Evolutionary conservation across 768 basidiomycete genomes (phyloP).

Genomic region (Phaeotremella skinneri): DNA sequence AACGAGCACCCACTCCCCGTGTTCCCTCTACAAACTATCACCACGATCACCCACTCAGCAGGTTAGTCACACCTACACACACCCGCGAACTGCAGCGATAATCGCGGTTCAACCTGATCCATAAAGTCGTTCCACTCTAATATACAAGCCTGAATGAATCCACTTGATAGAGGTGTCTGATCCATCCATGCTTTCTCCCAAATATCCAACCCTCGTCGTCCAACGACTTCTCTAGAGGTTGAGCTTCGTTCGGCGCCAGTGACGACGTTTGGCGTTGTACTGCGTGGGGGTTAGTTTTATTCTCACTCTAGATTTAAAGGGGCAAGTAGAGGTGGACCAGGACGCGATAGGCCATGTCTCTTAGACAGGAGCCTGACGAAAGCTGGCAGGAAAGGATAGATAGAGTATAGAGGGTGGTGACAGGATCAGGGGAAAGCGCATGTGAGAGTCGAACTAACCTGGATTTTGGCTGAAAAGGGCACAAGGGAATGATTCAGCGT

Average conservation of each 20-base stretch:
- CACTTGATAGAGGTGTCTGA: background rate
- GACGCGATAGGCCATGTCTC: background rate
- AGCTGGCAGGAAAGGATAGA: background rate
- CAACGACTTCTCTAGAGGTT: constrained; percentile 64
- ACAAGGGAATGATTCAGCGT: constrained; percentile 7
- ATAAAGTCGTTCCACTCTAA: constrained; percentile 3
- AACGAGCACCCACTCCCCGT: too few relatives aligned
- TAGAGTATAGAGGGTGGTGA: background rate
- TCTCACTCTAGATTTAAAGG: constrained; percentile 3
- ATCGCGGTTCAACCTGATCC: constrained; percentile 3
- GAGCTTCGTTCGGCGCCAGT: constrained; percentile 99
- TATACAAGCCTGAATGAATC: constrained; percentile 3
- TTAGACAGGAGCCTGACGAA: constrained; percentile 51
- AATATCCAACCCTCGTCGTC: background rate
- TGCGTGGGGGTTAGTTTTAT: constrained; percentile 19
- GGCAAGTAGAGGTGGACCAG: background rate
- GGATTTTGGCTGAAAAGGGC: constrained; percentile 28
- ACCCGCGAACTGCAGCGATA: too few relatives aligned
- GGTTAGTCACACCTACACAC: too few relatives aligned
- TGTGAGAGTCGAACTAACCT: constrained; percentile 23
- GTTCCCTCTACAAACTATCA: too few relatives aligned
- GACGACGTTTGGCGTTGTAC: constrained; percentile 73
- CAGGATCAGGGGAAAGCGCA: background rate
- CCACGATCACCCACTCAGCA: too few relatives aligned
- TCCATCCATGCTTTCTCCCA: background rate